Conservation (phyloP, 2,329 filamentous ascomycete species). For the Fusarium sp. region DNA sequence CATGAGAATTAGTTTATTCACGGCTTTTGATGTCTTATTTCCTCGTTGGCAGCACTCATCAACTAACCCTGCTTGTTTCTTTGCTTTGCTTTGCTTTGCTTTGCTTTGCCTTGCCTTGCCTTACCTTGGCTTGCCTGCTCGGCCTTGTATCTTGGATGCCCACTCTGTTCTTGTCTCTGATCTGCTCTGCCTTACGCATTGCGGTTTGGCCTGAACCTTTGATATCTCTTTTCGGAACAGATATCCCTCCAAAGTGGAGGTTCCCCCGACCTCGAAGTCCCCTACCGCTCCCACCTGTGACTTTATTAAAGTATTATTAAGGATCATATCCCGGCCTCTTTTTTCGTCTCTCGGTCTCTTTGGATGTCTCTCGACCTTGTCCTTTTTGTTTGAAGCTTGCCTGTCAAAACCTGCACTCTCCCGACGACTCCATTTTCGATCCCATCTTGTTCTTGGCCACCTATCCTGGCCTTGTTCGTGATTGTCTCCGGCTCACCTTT, state of each 20-base stretch:
- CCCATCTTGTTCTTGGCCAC: background rate
- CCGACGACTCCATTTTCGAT: slow-evolving; percentile 21
- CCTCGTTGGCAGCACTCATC: background rate
- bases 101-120: background rate
- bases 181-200: slow-evolving; percentile 16
- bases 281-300: slow-evolving; percentile 5
- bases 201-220: slow-evolving; percentile 17
- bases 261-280: slow-evolving; percentile 4
- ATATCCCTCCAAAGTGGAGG: slow-evolving; percentile 34
- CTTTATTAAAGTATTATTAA: slow-evolving; percentile 32
- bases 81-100: background rate
- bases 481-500: slow-evolving; percentile 33
- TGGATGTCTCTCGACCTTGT: slow-evolving; percentile 3
- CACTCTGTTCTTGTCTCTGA: slow-evolving; percentile 20
- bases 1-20: background rate
- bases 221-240: slow-evolving; percentile 29
- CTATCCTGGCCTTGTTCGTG: slow-evolving; percentile 16
- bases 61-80: slow-evolving; percentile 15
- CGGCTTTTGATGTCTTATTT: background rate
- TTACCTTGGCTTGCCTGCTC: background rate
- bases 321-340: slow-evolving; percentile 31
- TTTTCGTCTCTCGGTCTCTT: slow-evolving; percentile 1
- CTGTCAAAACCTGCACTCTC: slow-evolving; percentile 10
- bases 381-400: background rate
- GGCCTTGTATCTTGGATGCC: background rate